Percentiles rank a stretch among this genome's conserved stretches.
Evolutionary conservation across 2,329 filamentous ascomycete genomes (phyloP).

Genomic region (Phaeosphaeria sp.): DNA sequence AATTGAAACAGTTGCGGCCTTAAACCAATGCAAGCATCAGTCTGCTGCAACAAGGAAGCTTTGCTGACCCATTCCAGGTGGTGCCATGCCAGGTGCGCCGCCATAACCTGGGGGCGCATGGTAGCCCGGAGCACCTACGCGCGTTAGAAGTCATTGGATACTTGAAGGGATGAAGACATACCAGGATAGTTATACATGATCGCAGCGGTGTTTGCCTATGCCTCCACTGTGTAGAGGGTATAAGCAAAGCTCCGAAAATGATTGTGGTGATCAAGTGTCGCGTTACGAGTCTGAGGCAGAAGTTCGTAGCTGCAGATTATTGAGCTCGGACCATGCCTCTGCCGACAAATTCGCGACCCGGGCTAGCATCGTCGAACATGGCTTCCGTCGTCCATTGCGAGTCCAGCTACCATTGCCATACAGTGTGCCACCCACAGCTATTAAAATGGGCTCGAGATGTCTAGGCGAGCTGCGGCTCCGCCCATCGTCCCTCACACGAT

Average conservation of each 20-base stretch:
- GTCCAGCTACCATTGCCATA: not conserved
- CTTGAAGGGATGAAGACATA: conserved; percentile 13
- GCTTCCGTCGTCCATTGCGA: not conserved
- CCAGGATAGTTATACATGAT: conserved; percentile 48
- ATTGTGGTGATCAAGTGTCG: not conserved
- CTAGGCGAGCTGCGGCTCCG: conserved; percentile 42
- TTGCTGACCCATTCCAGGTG: conserved; percentile 79
- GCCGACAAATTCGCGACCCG: conserved; percentile 29
- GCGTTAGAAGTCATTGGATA: conserved; percentile 23
- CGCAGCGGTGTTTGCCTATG: not conserved
- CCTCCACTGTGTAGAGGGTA: not conserved
- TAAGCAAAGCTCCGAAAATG: not conserved
- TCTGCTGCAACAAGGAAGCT: not conserved
- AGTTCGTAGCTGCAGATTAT: conserved; percentile 13
- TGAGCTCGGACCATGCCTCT: conserved; percentile 20
- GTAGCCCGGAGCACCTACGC: conserved; percentile 64
- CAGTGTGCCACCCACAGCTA: not conserved
- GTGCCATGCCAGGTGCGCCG: conserved; percentile 75
- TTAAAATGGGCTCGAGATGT: conserved; percentile 38
- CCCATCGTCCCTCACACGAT: conserved; percentile 30
- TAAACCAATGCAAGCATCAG: not conserved
- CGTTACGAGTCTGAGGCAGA: conserved; percentile 3
- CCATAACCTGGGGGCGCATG: conserved; percentile 77
- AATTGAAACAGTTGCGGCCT: not conserved
- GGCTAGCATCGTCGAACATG: not conserved